Conservation (phyloP, 2,329 filamentous ascomycete species). For the Sordariomycetes sp. region DNA sequence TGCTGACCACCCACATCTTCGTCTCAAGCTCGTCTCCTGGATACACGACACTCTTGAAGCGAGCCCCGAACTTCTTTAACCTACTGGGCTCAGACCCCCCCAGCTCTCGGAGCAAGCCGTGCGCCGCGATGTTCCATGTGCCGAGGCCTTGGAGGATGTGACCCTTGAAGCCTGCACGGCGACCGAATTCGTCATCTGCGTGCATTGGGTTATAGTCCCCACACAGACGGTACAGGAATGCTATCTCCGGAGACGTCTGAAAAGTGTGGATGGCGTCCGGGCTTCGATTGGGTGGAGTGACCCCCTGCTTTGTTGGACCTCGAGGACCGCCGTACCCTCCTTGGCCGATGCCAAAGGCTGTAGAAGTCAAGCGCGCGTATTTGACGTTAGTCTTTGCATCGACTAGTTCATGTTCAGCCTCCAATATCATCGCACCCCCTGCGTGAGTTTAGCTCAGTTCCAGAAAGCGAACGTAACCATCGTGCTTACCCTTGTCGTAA, state of each 20-base stretch:
- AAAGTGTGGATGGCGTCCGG: conserved; percentile 27
- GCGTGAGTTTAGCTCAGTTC: neutral
- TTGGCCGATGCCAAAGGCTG: conserved; percentile 33
- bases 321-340: conserved; percentile 32
- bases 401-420: conserved; percentile 26
- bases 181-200: conserved; percentile 30
- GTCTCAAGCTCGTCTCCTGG: conserved; percentile 34
- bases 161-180: conserved; percentile 32
- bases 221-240: conserved; percentile 32
- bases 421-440: conserved; percentile 31
- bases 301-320: conserved; percentile 22
- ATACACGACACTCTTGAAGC: conserved; percentile 36
- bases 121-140: conserved; percentile 37
- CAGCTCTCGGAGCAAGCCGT: conserved; percentile 27
- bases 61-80: conserved; percentile 31
- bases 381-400: conserved; percentile 26
- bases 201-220: conserved; percentile 41
- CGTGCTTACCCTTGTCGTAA: conserved; percentile 27
- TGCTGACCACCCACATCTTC: conserved; percentile 28
- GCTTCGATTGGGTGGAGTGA: conserved; percentile 19
- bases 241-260: conserved; percentile 26
- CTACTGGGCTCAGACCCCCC: conserved; percentile 28
- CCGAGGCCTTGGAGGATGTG: conserved; percentile 35
- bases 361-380: conserved; percentile 28
- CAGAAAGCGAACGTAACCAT: too few species aligned